Base-by-base conservation (phyloP, 257 asterid species). In the Rhazya stricta region DNA sequence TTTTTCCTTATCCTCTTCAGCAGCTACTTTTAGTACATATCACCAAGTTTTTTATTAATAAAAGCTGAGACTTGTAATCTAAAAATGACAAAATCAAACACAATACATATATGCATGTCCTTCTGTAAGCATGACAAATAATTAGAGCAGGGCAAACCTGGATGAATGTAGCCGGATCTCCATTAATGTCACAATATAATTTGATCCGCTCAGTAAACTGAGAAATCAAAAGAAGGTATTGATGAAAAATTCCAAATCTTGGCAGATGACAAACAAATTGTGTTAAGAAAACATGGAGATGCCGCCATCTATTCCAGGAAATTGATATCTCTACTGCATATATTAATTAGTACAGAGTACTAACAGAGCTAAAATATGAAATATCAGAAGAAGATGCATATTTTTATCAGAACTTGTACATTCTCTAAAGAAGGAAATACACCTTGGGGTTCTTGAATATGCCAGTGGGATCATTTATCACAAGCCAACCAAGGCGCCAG, bases 401-500 rank as follows among this genome's bases (percentile, higher is more conserved):
- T 11, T 1, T 41, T 21, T 18, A 25, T 51, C 58, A 19, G 19
- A 19, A 18, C 58, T 51, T 51, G 1, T 4, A 21, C 1, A 19
- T 67, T 39, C 72, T 13, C 13, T 9, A 25, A 72, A 21, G 73
- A 65, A 74, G 34, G 58, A 60, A 74, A 60, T 54, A 41, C n/a
- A 93, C 97, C 96, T 88, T 88, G 9, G 90, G 90, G 74, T 72
- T 88, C 79, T 81, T 89, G 32, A 90, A 76, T 73, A 60, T 79
- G 60, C 89, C 89, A 58, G 82, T 74, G 9, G 93, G 96, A 76
- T 94, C 98, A 50, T 84, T 89, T 0, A 79, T 79, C 25, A 90
- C 98, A 67, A 94, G 75, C 98, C 98, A 94, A 65, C 98, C 98
- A 0, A 93, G 89, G 43, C 96, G 93, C 97, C 97, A 93, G 46